Evolutionary conservation across 176 grass and related monocot genomes (phyloP).

Genomic region (Rhynchospora tenuis): DNA sequence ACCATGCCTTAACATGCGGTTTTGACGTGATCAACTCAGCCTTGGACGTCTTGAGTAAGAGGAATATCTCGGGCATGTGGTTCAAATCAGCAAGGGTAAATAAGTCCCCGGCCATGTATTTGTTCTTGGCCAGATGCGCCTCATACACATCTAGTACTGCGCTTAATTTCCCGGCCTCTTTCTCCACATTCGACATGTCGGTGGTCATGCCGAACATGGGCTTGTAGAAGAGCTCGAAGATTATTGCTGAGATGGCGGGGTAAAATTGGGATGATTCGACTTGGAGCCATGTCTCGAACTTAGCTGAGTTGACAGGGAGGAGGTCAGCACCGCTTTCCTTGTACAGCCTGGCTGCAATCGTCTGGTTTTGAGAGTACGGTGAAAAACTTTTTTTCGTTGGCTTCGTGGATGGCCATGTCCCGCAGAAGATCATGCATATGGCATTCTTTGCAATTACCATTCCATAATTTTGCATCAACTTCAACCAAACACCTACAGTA

Average conservation of each 20-base stretch:
- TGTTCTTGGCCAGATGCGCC: constrained; percentile 40
- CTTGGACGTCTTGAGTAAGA: constrained; percentile 41
- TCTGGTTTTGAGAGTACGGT: not conserved
- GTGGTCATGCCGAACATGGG: constrained; percentile 39
- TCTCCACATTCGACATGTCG: constrained; percentile 39
- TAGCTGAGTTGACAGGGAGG: constrained; percentile 24
- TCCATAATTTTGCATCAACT: not conserved
- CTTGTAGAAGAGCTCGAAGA: constrained; percentile 49
- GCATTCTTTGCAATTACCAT: not conserved
- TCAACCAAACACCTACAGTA: constrained; percentile 6
- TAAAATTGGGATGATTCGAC: constrained; percentile 72
- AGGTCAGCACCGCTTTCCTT: constrained; percentile 28
- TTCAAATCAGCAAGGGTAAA: constrained; percentile 80
- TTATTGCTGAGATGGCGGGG: constrained; percentile 7
- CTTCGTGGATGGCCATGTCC: not conserved
- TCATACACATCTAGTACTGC: constrained; percentile 82
- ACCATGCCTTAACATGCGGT: constrained; percentile 71
- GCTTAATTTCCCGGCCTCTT: constrained; percentile 29
- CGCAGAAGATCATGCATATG: not conserved
- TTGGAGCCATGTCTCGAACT: constrained; percentile 69
- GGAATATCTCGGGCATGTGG: constrained; percentile 40
- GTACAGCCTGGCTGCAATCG: constrained; percentile 18
- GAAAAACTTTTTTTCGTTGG: not conserved
- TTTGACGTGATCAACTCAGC: constrained; percentile 41
- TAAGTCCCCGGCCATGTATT: constrained; percentile 61